These are phyloP conservation scores for Plasmodium vinckei DNA, from an alignment of 169 alveolate genomes.

Conservation along the genomic window DNA sequence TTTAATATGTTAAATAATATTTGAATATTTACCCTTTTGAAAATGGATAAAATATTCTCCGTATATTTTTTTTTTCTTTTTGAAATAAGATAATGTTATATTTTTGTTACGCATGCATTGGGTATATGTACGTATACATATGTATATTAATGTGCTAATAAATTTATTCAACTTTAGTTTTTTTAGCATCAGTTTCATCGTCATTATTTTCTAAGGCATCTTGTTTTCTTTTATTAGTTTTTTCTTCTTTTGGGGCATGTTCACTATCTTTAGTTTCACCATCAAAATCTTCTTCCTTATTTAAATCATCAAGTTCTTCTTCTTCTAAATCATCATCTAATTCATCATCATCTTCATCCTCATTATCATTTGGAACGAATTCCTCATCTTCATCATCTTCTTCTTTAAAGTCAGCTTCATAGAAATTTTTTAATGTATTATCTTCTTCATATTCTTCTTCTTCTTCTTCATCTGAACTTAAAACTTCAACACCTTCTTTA, in stretches of 20 bases:
- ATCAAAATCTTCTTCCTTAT: slow-evolving; percentile 47
- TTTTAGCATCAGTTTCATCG: slow-evolving; percentile 3
- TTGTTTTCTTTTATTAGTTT: slow-evolving; percentile 77
- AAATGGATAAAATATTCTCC: too few relatives aligned
- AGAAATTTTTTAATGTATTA: slow-evolving; percentile 87
- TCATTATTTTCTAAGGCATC: slow-evolving; percentile 17
- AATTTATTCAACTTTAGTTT: slow-evolving; percentile 35
- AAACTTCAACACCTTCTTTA: slow-evolving; percentile 88
- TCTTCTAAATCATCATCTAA: slow-evolving; percentile 80
- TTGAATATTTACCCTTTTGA: too few relatives aligned
- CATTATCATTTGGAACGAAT: slow-evolving; percentile 88
- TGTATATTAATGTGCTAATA: not conserved
- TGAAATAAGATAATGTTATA: too few relatives aligned
- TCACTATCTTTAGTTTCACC: slow-evolving; percentile 78
- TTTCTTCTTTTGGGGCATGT: slow-evolving; percentile 86
- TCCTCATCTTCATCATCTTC: slow-evolving; percentile 93
- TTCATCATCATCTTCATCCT: slow-evolving; percentile 89
- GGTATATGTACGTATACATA: slow-evolving; percentile 1
- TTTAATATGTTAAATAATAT: too few relatives aligned
- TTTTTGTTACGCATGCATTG: not conserved
- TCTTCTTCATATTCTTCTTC: slow-evolving; percentile 89
- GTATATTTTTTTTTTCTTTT: too few relatives aligned
- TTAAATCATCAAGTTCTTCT: slow-evolving; percentile 61
- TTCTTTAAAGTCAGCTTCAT: slow-evolving; percentile 89
- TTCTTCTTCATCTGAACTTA: slow-evolving; percentile 89